Conservation (phyloP, 2,329 filamentous ascomycete species). For the Verticillium nonalfalfae region DNA sequence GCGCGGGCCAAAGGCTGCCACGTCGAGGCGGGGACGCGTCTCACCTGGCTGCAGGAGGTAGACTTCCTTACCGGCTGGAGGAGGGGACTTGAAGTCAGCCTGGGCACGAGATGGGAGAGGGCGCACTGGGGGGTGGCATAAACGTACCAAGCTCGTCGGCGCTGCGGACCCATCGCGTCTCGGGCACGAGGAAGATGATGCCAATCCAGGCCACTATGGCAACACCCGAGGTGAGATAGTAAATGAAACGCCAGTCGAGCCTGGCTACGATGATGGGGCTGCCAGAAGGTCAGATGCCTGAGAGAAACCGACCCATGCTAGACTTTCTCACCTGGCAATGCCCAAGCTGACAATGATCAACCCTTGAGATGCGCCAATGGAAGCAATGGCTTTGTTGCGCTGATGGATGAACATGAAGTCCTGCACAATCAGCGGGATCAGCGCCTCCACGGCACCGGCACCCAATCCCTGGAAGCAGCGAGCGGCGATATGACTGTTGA, state of each 20-base stretch:
- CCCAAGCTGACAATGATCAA: conserved; percentile 21
- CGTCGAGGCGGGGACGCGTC: conserved; percentile 10
- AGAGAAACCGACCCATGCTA: neutral
- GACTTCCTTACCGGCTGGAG: conserved; percentile 10
- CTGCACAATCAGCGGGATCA: conserved; percentile 30
- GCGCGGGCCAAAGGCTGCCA: conserved; percentile 14
- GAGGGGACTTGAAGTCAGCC: neutral
- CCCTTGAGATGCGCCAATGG: conserved; percentile 20
- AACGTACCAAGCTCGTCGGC: conserved; percentile 19
- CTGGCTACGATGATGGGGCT: conserved; percentile 21
- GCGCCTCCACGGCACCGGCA: conserved; percentile 25
- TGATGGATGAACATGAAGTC: conserved; percentile 32
- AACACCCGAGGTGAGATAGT: conserved; percentile 22
- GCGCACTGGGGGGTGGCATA: no score
- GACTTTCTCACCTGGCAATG: conserved; percentile 11
- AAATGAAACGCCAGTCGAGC: conserved; percentile 26
- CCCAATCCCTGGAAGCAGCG: conserved; percentile 26
- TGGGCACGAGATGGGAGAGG: neutral
- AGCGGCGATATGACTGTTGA: conserved; percentile 23
- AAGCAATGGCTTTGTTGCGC: conserved; percentile 24
- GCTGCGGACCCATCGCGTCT: conserved; percentile 26
- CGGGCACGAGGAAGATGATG: conserved; percentile 26
- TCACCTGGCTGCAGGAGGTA: conserved; percentile 11
- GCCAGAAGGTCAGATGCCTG: neutral
- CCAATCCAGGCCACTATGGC: conserved; percentile 24